A percentile compares a stretch with the other conserved stretches of the same genome.
These are phyloP conservation scores for Hortiboletus campestris DNA, from an alignment of 768 basidiomycete species.

Conservation along the genomic window DNA sequence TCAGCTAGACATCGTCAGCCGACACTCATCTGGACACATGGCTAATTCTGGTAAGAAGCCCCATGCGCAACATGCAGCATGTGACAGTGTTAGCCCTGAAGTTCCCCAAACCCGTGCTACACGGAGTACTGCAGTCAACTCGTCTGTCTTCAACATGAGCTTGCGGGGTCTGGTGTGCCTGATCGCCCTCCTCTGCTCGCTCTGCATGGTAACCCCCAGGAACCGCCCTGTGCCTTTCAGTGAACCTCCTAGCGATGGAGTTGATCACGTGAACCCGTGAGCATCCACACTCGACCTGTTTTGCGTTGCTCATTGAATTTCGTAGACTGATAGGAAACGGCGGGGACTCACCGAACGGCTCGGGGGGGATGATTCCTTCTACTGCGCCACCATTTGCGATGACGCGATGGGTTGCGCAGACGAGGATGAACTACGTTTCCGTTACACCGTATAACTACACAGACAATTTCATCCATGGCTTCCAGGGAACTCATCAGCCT, in stretches of 20 bases:
- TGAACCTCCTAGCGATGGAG: slow-evolving; percentile 35
- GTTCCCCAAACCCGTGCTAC: background rate
- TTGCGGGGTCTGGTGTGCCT: slow-evolving; percentile 15
- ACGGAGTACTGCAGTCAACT: background rate
- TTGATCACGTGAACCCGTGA: slow-evolving; percentile 49
- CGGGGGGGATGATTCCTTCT: slow-evolving; percentile 78
- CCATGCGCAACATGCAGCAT: background rate
- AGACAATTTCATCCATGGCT: slow-evolving; percentile 60
- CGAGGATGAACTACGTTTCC: slow-evolving; percentile 72
- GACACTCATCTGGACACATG: background rate
- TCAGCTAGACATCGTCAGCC: background rate
- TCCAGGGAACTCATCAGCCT: slow-evolving; percentile 78
- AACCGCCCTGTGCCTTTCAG: slow-evolving; percentile 13
- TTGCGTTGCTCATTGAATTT: background rate
- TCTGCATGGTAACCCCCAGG: slow-evolving; percentile 13
- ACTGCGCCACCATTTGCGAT: slow-evolving; percentile 80
- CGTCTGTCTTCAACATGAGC: background rate
- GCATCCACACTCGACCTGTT: slow-evolving; percentile 9
- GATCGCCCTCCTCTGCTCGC: slow-evolving; percentile 12
- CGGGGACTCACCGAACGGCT: slow-evolving; percentile 65
- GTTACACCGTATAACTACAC: slow-evolving; percentile 71
- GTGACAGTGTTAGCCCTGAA: background rate
- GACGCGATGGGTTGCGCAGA: slow-evolving; percentile 86
- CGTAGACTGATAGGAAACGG: slow-evolving; percentile 68
- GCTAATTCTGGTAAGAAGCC: background rate